Conservation (phyloP, 306 rosid species). For the Cajanus cajan region DNA sequence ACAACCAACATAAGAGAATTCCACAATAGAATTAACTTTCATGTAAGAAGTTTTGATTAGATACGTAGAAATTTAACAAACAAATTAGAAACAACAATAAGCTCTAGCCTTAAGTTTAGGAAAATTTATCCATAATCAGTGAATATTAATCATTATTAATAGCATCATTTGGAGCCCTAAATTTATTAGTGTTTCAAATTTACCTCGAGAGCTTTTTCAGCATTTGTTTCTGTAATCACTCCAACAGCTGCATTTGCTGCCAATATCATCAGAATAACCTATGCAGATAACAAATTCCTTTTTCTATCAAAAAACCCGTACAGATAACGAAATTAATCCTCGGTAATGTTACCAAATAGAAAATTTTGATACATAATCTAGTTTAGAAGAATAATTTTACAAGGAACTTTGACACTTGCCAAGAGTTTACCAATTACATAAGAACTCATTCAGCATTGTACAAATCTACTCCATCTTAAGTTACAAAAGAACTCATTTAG, state of each 20-base stretch:
- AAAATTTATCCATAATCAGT: slow-evolving; percentile 1
- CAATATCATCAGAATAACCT: slow-evolving; percentile 94
- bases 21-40: slow-evolving; percentile 6
- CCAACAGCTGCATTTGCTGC: slow-evolving; percentile 98
- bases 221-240: slow-evolving; percentile 93
- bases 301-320: slow-evolving; percentile 40
- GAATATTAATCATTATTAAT: slow-evolving; percentile 3
- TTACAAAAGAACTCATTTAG: slow-evolving; percentile 29
- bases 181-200: slow-evolving; percentile 23
- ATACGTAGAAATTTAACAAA: not conserved
- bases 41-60: slow-evolving; percentile 20
- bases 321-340: slow-evolving; percentile 20
- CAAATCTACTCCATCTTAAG: slow-evolving; percentile 1
- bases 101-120: slow-evolving; percentile 6
- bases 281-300: slow-evolving; percentile 27
- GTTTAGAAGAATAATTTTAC: slow-evolving; percentile 9
- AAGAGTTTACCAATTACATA: slow-evolving; percentile 1
- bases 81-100: not conserved
- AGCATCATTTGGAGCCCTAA: slow-evolving; percentile 23
- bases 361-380: not conserved
- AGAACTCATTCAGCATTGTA: slow-evolving; percentile 5
- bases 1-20: slow-evolving; percentile 4
- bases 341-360: not conserved
- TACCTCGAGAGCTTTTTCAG: slow-evolving; percentile 98
- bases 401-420: not conserved